A percentile compares a stretch with the other conserved stretches of the same genome.
These are phyloP conservation scores for Sporisorium iseilematis-ciliati DNA, from an alignment of 1,284 basidiomycete species.

Conservation along the genomic window DNA sequence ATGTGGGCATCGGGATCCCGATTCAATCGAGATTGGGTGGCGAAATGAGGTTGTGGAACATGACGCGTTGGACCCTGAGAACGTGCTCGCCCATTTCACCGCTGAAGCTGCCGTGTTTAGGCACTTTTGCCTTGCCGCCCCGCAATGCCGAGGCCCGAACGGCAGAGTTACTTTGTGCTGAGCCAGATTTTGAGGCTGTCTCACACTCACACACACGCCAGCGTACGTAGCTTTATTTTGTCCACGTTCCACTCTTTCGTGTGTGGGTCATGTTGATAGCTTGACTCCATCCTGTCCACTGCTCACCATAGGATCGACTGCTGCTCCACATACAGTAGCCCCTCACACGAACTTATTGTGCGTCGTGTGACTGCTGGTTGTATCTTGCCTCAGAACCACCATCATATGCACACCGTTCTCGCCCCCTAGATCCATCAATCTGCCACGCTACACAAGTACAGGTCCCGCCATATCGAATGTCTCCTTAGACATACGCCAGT, in stretches of 20 bases:
- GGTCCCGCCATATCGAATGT: constrained; percentile 1
- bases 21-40: neutral
- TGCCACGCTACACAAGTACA: neutral
- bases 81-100: constrained; percentile 17
- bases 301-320: neutral
- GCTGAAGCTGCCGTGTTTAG: neutral
- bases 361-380: neutral
- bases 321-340: neutral
- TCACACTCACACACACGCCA: too few species aligned
- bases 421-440: constrained; percentile 2
- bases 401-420: neutral
- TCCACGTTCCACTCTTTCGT: too few species aligned
- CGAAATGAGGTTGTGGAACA: neutral
- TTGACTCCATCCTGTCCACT: too few species aligned
- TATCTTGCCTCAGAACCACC: neutral
- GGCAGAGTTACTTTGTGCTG: neutral
- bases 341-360: neutral
- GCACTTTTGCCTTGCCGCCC: neutral
- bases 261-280: neutral
- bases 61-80: constrained; percentile 43
- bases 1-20: neutral
- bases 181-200: too few species aligned
- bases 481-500: neutral
- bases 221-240: too few species aligned
- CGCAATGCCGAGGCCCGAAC: neutral